Evolutionary conservation across 176 grass and related monocot genomes (phyloP), one percentile per base, ranked within the genome.

Genomic region (Avena atlantica): DNA sequence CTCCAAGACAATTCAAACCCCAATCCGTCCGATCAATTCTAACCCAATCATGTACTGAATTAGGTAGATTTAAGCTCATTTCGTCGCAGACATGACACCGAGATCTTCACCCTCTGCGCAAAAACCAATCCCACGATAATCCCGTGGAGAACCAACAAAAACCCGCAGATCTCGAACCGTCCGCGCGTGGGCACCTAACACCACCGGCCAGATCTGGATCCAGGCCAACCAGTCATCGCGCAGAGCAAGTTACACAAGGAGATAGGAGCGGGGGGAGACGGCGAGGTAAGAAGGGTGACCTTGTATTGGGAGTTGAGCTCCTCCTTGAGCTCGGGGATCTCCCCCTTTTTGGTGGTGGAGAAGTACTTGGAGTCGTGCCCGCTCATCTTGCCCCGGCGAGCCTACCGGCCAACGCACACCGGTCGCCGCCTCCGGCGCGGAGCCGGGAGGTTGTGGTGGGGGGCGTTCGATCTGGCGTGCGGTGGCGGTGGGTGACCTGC

Each of bases 301-400:
- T 99, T 99, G 91, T 97, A 99, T 87, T 99, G 97, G 86, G 97
- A 99, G 93, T 99, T 99, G 89, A 99, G 97, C 92, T 99, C 97
- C 90, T 99, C 97, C 90, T 99, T 99, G 83, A 99, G 94, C 87
- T 99, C 94, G 70, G 94, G 97, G 87, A 99, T 99, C 92, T 99
- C 97, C 64, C 97, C 97, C 94, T 99, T 99, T 81, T 99, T 99
- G 87, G 97, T 99, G 88, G 97, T 99, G 27, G 97, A 99, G 92
- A 99, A 99, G 91, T 99, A 99, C 86, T 99, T 99, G 37, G 97
- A 99, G 68, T 99, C 97, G 89, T 99, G 97, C 36, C 97, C 97
- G 83, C 97, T 99, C 97, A 99, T 99, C 82, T 70, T 81, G 87
- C 84, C 86, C 78, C 51, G 62, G 79, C 72, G 52, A 81, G 77